These are phyloP conservation scores for Athelia sp. DNA, from an alignment of 1,284 basidiomycete species.

Conservation along the genomic window DNA sequence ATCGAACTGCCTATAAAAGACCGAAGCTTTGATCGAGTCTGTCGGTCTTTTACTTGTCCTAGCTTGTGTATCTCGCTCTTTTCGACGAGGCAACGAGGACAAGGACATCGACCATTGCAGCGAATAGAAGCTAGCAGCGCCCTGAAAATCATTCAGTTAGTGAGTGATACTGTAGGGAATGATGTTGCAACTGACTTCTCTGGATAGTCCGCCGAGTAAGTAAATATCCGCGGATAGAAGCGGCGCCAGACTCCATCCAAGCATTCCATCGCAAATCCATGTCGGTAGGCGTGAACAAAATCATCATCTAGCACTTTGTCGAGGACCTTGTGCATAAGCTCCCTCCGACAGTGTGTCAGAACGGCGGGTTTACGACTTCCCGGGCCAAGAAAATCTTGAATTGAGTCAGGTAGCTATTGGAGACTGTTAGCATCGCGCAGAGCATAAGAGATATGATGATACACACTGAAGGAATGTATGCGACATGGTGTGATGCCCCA, in stretches of 20 bases:
- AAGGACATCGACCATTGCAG: conserved; percentile 12
- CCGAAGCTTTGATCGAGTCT: background rate
- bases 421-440: background rate
- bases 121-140: conserved; percentile 10
- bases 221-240: conserved; percentile 15
- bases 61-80: conserved; percentile 7
- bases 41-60: conserved; percentile 2
- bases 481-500: conserved; percentile 26
- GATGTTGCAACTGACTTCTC: conserved; percentile 11
- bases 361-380: background rate
- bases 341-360: conserved; percentile 14
- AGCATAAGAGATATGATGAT: background rate
- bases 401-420: background rate
- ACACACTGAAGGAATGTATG: conserved; percentile 27
- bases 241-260: conserved; percentile 10
- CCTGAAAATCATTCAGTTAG: background rate
- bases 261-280: conserved; percentile 15
- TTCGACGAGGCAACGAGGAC: conserved; percentile 12
- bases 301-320: conserved; percentile 12
- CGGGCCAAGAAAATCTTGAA: background rate
- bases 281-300: conserved; percentile 14
- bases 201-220: conserved; percentile 13
- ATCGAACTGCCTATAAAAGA: background rate
- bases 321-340: conserved; percentile 19
- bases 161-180: background rate